phyloP scores from a whole-genome alignment of 73 alveolate genomes.

The Paramecium caudatum region DNA sequence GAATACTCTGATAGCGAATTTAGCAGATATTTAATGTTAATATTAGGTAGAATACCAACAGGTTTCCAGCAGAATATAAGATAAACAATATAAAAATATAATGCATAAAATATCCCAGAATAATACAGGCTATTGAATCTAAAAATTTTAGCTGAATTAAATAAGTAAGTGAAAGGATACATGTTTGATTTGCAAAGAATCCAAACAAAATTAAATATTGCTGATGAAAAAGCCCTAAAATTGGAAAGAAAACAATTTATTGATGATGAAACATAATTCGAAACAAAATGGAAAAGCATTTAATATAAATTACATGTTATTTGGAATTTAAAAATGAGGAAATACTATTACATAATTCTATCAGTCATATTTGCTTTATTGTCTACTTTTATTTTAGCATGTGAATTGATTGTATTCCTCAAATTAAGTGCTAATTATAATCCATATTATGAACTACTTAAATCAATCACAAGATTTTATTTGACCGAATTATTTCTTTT shows the following conservation, averaged over 20 bases:
- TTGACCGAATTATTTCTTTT: not conserved
- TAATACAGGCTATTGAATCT: conserved; percentile 35
- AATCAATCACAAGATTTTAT: conserved; percentile 5
- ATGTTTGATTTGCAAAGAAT: conserved; percentile 66
- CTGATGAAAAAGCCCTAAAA: conserved; percentile 5
- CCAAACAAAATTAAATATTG: conserved; percentile 49
- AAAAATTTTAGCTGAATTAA: conserved; percentile 22
- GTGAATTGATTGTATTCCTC: conserved; percentile 53
- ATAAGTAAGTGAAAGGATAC: conserved; percentile 27
- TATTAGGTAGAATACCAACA: conserved; percentile 25
- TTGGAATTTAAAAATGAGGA: conserved; percentile 68
- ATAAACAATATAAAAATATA: conserved; percentile 36
- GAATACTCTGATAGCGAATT: conserved; percentile 55
- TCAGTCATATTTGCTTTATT: conserved; percentile 41
- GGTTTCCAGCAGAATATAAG: conserved; percentile 39
- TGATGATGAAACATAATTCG: conserved; percentile 16
- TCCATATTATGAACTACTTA: not conserved
- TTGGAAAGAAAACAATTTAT: conserved; percentile 41
- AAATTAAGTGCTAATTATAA: not conserved
- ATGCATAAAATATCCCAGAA: conserved; percentile 61
- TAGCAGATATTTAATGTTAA: conserved; percentile 53
- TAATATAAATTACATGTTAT: conserved; percentile 5
- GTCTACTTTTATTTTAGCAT: conserved; percentile 4
- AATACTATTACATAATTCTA: not conserved
- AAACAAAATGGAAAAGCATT: conserved; percentile 44